Conservation (phyloP, 2,329 filamentous ascomycete genomes). For the Stromatinia cepivora region DNA sequence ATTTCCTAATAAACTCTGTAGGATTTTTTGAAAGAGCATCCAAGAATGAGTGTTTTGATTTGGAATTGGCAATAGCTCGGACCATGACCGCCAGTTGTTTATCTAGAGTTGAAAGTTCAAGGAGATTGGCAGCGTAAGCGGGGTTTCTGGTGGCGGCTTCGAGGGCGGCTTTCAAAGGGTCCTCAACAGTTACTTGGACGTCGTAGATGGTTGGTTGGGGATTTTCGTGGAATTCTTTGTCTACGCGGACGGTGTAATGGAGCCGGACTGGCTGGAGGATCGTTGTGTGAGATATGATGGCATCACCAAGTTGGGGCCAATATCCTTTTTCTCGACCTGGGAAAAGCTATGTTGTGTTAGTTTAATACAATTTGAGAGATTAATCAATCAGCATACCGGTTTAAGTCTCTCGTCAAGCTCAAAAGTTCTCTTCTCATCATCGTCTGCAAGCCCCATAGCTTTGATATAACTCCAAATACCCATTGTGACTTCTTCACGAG, state of each 20-base stretch:
- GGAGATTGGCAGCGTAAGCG: constrained; percentile 68
- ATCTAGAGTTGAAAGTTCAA: constrained; percentile 74
- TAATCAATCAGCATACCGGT: constrained; percentile 56
- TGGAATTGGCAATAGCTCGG: constrained; percentile 79
- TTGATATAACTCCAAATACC: constrained; percentile 95
- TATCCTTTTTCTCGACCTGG: constrained; percentile 65
- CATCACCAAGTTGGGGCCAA: constrained; percentile 82
- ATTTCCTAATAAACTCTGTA: constrained; percentile 78
- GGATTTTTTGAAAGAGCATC: constrained; percentile 77
- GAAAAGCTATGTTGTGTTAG: constrained; percentile 19
- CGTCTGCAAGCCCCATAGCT: constrained; percentile 81
- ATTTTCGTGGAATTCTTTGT: constrained; percentile 75
- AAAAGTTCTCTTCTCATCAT: constrained; percentile 91
- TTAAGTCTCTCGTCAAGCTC: constrained; percentile 82
- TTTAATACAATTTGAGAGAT: constrained; percentile 31
- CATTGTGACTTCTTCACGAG: constrained; percentile 83
- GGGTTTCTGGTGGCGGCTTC: constrained; percentile 67
- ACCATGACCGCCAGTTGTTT: constrained; percentile 82
- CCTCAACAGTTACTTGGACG: constrained; percentile 79
- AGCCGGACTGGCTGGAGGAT: constrained; percentile 80
- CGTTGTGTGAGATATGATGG: constrained; percentile 74
- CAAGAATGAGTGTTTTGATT: constrained; percentile 89
- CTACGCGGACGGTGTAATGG: constrained; percentile 90
- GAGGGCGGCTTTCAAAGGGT: constrained; percentile 72
- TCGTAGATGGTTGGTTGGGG: constrained; percentile 86